phyloP scores from a whole-genome alignment of 2,329 filamentous ascomycete genomes.

The Chrysoporthe cubensis region DNA sequence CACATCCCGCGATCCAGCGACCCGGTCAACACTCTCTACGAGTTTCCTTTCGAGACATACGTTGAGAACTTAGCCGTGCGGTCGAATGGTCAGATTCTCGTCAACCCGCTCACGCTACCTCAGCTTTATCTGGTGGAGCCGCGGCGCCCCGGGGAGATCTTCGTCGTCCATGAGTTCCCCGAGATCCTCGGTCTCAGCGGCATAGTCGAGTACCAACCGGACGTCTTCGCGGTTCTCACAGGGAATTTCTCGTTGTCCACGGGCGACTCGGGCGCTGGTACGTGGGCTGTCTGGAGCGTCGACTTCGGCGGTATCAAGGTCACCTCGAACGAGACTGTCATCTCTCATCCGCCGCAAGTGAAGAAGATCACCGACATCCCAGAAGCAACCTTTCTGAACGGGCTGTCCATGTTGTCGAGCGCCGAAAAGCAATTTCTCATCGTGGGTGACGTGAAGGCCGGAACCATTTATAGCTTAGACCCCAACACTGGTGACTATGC shows the following conservation, averaged over 20 bases:
- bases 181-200: conserved; percentile 36
- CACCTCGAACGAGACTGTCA: conserved; percentile 27
- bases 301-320: conserved; percentile 32
- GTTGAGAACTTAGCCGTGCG: conserved; percentile 43
- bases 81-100: conserved; percentile 42
- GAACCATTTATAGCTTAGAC: conserved; percentile 33
- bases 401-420: conserved; percentile 31
- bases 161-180: conserved; percentile 38
- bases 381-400: conserved; percentile 35
- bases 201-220: conserved; percentile 40
- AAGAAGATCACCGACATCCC: conserved; percentile 31
- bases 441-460: conserved; percentile 32
- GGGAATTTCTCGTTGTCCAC: conserved; percentile 33
- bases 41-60: conserved; percentile 26
- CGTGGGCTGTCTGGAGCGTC: conserved; percentile 33
- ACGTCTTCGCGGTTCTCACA: conserved; percentile 40
- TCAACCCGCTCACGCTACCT: conserved; percentile 37
- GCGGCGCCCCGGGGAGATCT: conserved; percentile 25
- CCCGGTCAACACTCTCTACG: conserved; percentile 12
- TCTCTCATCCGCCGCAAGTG: conserved; percentile 28
- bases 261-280: conserved; percentile 24
- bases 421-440: conserved; percentile 30
- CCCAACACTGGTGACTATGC: conserved; percentile 32
- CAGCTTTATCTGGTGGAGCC: conserved; percentile 42
- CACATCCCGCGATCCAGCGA: neutral